Percentiles rank a stretch among this genome's conserved stretches.
phyloP scores from a whole-genome alignment of 1,284 basidiomycete genomes.

The Chalciporus piperatoides region DNA sequence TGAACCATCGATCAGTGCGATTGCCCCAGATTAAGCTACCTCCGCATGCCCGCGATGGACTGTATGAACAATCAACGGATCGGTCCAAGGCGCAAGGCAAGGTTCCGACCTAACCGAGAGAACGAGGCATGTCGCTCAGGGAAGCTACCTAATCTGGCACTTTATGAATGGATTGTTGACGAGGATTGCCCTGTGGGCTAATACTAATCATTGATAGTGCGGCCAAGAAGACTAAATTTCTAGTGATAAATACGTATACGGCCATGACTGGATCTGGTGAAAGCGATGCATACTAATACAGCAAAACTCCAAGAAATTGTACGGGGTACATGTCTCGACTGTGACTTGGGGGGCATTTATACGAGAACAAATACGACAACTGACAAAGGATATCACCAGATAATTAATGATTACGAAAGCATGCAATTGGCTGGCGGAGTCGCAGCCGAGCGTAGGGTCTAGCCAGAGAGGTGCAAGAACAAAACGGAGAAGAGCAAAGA shows the following conservation, averaged over 20 bases:
- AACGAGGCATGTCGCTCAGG: not conserved
- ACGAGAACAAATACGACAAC: constrained; percentile 28
- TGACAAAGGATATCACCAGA: constrained; percentile 14
- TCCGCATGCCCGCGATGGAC: constrained; percentile 22
- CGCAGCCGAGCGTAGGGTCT: constrained; percentile 11
- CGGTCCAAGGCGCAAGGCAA: constrained; percentile 3
- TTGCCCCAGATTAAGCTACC: constrained; percentile 17
- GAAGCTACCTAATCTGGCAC: not conserved
- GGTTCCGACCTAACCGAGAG: constrained; percentile 11
- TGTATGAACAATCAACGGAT: constrained; percentile 17
- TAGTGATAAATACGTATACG: constrained; percentile 26
- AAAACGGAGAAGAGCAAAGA: not conserved
- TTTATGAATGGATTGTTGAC: not conserved
- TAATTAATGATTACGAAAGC: constrained; percentile 18
- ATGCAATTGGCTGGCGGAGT: constrained; percentile 4
- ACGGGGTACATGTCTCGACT: constrained; percentile 24
- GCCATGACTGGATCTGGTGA: constrained; percentile 19
- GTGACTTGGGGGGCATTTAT: constrained; percentile 21
- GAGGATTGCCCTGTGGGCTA: constrained; percentile 11
- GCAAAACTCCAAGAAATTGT: constrained; percentile 28
- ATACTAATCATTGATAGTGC: constrained; percentile 25
- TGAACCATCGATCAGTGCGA: constrained; percentile 23
- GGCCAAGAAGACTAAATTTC: constrained; percentile 16
- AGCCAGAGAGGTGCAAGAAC: constrained; percentile 25
- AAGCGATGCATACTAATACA: constrained; percentile 27